A percentile compares a stretch with the other conserved stretches of the same genome.
Evolutionary conservation across 202 grass and related monocot genomes (phyloP).

Genomic region (Musa balbisiana): DNA sequence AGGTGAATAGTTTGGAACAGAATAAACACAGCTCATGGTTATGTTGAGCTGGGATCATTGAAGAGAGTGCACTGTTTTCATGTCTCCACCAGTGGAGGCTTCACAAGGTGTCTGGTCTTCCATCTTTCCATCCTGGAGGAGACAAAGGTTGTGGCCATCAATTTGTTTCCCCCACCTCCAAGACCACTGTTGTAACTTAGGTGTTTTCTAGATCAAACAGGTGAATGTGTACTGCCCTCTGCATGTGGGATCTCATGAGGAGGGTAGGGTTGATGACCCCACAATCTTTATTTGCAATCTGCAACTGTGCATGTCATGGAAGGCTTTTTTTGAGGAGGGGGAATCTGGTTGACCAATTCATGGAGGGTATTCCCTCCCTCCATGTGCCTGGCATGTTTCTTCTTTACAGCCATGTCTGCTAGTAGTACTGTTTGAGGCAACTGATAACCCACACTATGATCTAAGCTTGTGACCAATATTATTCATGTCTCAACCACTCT

Average conservation of each 20-base stretch:
- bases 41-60: neutral
- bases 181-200: neutral
- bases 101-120: too few relatives aligned
- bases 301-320: neutral
- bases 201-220: neutral
- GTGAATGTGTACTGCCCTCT: neutral
- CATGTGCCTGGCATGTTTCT: neutral
- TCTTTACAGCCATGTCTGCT: neutral
- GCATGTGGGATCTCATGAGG: neutral
- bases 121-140: neutral
- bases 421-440: too few relatives aligned
- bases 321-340: neutral
- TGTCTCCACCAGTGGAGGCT: neutral
- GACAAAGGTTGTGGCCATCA: neutral
- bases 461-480: too few relatives aligned
- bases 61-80: too few relatives aligned
- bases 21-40: neutral
- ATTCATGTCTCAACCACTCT: too few relatives aligned
- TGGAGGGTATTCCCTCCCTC: neutral
- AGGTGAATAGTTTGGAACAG: neutral
- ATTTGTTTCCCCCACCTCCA: neutral
- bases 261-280: neutral
- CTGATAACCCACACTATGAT: too few relatives aligned
- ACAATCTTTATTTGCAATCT: neutral
- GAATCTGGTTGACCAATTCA: neutral